These are phyloP conservation scores for Neolentinus lepideus DNA, from an alignment of 1,284 basidiomycete genomes.

Conservation along the genomic window DNA sequence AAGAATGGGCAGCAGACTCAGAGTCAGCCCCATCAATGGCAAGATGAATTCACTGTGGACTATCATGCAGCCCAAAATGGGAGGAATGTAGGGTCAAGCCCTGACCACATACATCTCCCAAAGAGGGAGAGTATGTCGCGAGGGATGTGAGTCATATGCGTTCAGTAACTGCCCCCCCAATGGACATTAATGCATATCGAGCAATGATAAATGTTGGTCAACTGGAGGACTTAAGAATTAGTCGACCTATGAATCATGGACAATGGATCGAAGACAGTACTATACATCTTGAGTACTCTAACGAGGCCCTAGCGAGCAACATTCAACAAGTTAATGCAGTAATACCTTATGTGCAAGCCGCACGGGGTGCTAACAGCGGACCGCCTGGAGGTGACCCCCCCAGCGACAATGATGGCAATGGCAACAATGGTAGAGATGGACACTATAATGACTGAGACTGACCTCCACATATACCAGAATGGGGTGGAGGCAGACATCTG, in stretches of 20 bases:
- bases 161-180: no score
- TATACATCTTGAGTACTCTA: neutral
- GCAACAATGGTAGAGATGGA: neutral
- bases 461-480: neutral
- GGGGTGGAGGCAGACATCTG: neutral
- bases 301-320: neutral
- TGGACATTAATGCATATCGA: no score
- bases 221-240: no score
- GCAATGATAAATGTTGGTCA: no score
- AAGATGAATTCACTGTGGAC: no score
- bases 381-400: neutral
- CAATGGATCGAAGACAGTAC: neutral
- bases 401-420: neutral
- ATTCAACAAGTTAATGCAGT: neutral
- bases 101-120: no score
- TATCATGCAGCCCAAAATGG: no score
- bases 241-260: neutral
- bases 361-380: neutral
- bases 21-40: no score
- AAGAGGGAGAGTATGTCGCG: no score
- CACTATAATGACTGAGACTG: neutral
- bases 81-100: no score
- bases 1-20: no score
- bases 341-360: neutral
- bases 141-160: no score